Base-by-base conservation (phyloP, 805 yeast species). In the Candida verbasci region DNA sequence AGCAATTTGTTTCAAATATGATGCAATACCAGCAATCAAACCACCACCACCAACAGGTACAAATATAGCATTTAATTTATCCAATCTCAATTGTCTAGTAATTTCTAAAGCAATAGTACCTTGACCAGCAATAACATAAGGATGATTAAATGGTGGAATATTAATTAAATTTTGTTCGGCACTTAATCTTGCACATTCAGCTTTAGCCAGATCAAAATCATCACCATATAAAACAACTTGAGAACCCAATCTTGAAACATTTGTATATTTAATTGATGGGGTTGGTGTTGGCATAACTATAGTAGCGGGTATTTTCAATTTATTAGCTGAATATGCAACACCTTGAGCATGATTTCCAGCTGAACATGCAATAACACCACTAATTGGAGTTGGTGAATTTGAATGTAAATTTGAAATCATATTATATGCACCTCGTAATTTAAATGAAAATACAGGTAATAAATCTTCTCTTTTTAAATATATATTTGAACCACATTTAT, bases 271-370 rank as follows among this genome's bases (percentile, higher is more conserved):
- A 65, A 93, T 94, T 10, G 91, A 80, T 2, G 99, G 98, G 0
- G 98, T 93, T 2, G 94, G 91, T 3, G 86, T 80, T 2, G 99
- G 99, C 99, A 93, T 93, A 31, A 93, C 97, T 37, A 93, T 93
- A 4, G 97, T 91, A 3, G 97, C 91, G 3, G 96, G 93, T 36
- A 93, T 87, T 18, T 82, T 82, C 53, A 93, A 68, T 41, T 82
- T 78, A 42, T 78, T 79, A 3, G 97, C 96, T 16, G 95, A 83
- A 56, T 63, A 91, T 0, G 98, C 98, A 10, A 93, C 97, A 47
- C 99, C 99, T 58, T 93, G 99, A 1, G 99, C 99, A 52, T 93
- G 99, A 60, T 93, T 93, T 24, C 99, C 99, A 3, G 99, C 99
- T 21, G 97, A 87, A 53, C 97, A 93, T 0, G 97, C 97, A 55